These are phyloP conservation scores for Dryas integrifolia DNA, from an alignment of 331 rosid species.

Conservation along the genomic window DNA sequence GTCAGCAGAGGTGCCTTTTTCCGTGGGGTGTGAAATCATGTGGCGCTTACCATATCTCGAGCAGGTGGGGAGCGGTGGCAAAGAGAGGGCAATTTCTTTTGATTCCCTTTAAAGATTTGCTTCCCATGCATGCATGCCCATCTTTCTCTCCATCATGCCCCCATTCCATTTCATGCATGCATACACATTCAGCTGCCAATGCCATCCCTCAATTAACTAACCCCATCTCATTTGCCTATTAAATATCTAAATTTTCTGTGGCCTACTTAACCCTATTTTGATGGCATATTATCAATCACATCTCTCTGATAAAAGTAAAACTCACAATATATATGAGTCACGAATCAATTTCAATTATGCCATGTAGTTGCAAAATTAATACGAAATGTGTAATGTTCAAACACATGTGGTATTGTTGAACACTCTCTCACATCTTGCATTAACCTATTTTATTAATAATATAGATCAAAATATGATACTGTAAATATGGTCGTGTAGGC, in stretches of 20 bases:
- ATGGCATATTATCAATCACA: too few species aligned
- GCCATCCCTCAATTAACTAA: neutral
- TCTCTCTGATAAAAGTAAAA: neutral
- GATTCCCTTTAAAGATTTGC: constrained; percentile 79
- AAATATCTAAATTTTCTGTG: neutral
- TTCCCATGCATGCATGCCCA: constrained; percentile 50
- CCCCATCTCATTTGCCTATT: neutral
- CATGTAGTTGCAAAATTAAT: too few species aligned
- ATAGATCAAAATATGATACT: too few species aligned
- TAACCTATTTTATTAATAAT: too few species aligned
- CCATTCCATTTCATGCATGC: constrained; percentile 17
- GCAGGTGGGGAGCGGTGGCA: constrained; percentile 64
- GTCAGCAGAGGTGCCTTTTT: constrained; percentile 52
- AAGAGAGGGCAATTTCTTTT: constrained; percentile 72
- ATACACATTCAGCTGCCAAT: constrained; percentile 1
- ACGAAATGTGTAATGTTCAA: too few species aligned
- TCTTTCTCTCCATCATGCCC: neutral
- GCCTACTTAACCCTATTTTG: too few species aligned
- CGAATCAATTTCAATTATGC: too few species aligned
- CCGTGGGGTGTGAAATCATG: constrained; percentile 53
- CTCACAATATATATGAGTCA: too few species aligned
- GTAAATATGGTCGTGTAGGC: too few species aligned
- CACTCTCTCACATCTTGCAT: too few species aligned
- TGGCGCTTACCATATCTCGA: constrained; percentile 55
- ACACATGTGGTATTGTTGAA: too few species aligned